These are phyloP conservation scores for Lizonia empirigonia DNA, from an alignment of 2,329 filamentous ascomycete genomes.

Conservation along the genomic window DNA sequence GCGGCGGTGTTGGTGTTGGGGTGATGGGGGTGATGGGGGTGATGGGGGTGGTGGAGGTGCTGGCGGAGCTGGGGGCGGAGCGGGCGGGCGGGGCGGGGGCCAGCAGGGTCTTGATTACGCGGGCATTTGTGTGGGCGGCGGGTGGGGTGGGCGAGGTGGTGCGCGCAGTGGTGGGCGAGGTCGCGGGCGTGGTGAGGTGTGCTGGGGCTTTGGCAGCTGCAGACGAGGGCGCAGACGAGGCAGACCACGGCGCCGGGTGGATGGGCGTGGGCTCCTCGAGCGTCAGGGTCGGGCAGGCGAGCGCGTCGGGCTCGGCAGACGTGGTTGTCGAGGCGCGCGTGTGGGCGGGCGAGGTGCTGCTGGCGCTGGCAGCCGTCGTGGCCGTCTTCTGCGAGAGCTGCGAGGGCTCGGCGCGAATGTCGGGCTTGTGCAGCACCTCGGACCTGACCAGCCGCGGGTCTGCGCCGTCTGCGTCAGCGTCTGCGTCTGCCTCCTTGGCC, in stretches of 20 bases:
- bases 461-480: background rate
- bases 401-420: constrained; percentile 23
- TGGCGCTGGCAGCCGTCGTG: constrained; percentile 14
- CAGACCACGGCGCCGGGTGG: constrained; percentile 23
- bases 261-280: constrained; percentile 46
- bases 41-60: constrained; percentile 38
- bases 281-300: constrained; percentile 24
- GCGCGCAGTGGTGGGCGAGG: constrained; percentile 5
- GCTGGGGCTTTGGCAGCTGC: constrained; percentile 13
- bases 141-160: constrained; percentile 49
- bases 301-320: constrained; percentile 3
- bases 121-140: constrained; percentile 48
- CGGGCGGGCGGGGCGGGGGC: constrained; percentile 46
- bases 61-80: constrained; percentile 29
- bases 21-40: constrained; percentile 47
- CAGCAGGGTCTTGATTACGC: constrained; percentile 60
- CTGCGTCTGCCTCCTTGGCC: constrained; percentile 12
- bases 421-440: constrained; percentile 29
- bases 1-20: constrained; percentile 36
- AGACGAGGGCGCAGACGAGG: constrained; percentile 21
- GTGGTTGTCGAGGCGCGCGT: constrained; percentile 9
- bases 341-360: constrained; percentile 16
- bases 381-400: constrained; percentile 28
- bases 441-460: constrained; percentile 33
- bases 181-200: constrained; percentile 12